Base-by-base conservation (phyloP, 257 asterid genomes). In the Echium plantagineum region DNA sequence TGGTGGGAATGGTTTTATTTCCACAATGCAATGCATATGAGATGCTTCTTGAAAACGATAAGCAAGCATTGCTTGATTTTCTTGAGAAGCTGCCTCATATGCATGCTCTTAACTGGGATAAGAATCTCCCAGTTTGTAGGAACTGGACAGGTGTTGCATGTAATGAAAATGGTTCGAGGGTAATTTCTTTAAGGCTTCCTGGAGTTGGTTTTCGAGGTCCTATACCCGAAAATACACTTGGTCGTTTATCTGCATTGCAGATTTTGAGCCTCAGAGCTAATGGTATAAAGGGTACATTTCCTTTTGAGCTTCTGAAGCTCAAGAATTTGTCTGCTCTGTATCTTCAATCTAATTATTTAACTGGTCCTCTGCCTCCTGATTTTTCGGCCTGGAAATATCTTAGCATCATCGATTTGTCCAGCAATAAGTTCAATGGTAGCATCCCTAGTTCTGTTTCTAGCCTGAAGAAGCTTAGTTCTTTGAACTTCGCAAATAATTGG, bases 191-290 rank as follows among this genome's bases (percentile, higher is more conserved):
- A 8, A 69, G 95, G 68, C 69, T 89, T 49, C 97, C 95, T n/a
- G 95, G 94, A 55, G 78, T 86, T n/a, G 94, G 97, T 4, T 78
- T 89, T 66, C 82, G 73, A 56, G 97, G 97, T 48, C 84, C 91
- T 15, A 77, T 89, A 65, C 97, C 97, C 2, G 20, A 30, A 9
- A 73, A 82, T 58, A 82, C 95, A 0, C 65, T 86, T 21, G 67
- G 86, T 79, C 77, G 90, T 3, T 74, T 89, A 54, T 77, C 95
- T 21, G 89, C 87, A 42, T 71, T 89, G 81, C 89, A 86, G 85
- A 84, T 91, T 82, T 72, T 91, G 86, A 88, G 97, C 82, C 97
- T 91, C 69, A 86, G 98, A 80, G 81, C 97, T 67, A 93, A 89
- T 71, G 84, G 78, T 69, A 82, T 93, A 59, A 81, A 46, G 52